Evolutionary conservation across 2,329 filamentous ascomycete genomes (phyloP), one percentile per base, ranked within the genome.

Genomic region (Ambrosiella beaveri): DNA sequence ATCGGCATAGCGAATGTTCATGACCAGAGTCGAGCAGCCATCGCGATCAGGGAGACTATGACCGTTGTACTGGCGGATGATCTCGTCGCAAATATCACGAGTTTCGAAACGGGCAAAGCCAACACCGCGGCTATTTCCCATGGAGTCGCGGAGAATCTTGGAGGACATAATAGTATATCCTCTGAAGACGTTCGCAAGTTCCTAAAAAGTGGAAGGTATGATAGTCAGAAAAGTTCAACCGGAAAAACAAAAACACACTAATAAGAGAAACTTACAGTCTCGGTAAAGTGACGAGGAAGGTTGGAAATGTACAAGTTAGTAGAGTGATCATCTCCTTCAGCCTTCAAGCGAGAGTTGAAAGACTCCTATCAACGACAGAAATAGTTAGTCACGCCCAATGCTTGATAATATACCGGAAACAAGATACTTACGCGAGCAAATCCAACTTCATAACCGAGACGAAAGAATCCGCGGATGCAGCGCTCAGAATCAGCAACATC

Each of bases 291-390:
- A 71, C 91, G 90, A 40, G 93, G 93, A 50, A 98, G 79, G 71
- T 97, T 98, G 36, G 94, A 98, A 62, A 97, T 90, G 71, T 98
- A 98, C 62, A 98, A 80, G 68, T 98, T 98, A 63, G 93, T 97
- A 52, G 94, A 97, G 47, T 71, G 67, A 56, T 86, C 86, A 66
- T 98, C 91, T 58, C 90, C 86, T 66, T 97, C 87, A 51, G 93
- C 91, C 77, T 98, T 97, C 65, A 98, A 85, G 65, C 94, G 89
- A 64, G 90, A 90, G 71, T 98, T 98, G 74, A 97, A 96, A 17
- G 91, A 97, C 75, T 97, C 93, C 86, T 94, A 60, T 11, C 9
- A 37, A 61, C 62, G 64, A 71, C 64, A 58, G 39, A 57, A 9
- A 41, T 5, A 15, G 38, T 41, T 19, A 41, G 52, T 13, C 1